A percentile compares a stretch with the other conserved stretches of the same genome.
phyloP scores from a whole-genome alignment of 2,329 filamentous ascomycete genomes.

The Botryosphaeria dothidea region DNA sequence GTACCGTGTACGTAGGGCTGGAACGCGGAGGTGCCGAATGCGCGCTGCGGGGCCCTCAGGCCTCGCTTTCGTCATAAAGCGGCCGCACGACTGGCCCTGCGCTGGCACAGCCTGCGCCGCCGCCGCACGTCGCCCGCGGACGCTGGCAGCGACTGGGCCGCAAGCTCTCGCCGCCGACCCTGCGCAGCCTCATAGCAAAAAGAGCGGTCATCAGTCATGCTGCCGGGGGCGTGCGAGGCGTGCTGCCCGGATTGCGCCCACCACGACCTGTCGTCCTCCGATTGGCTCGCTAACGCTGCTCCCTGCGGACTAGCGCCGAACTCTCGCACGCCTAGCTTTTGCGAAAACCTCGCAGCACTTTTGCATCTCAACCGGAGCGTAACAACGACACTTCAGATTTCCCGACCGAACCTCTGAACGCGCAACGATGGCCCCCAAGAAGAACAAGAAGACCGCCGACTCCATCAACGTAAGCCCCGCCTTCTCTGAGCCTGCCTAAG shows the following conservation, averaged over 20 bases:
- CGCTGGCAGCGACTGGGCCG: constrained; percentile 1
- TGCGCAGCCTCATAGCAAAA: constrained; percentile 8
- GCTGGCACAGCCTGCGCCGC: background rate
- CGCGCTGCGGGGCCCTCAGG: background rate
- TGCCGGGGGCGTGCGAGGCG: constrained; percentile 16
- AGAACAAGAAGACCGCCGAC: constrained; percentile 80
- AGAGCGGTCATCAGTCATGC: constrained; percentile 1
- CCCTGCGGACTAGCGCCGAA: background rate
- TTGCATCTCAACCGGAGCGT: constrained; percentile 32
- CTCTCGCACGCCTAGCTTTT: constrained; percentile 5
- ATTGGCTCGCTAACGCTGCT: constrained; percentile 13
- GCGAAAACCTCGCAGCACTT: constrained; percentile 17
- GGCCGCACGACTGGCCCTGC: background rate
- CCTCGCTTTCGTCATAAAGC: constrained; percentile 7
- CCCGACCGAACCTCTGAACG: constrained; percentile 32
- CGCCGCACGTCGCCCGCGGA: constrained; percentile 1
- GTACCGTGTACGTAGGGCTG: constrained; percentile 18
- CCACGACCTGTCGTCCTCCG: background rate
- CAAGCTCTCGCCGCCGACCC: background rate
- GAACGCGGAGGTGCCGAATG: constrained; percentile 12
- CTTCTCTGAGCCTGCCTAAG: too few relatives aligned
- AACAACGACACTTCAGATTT: constrained; percentile 33
- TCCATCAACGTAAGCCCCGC: too few relatives aligned
- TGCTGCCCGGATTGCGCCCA: constrained; percentile 1
- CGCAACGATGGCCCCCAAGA: constrained; percentile 70